Conservation (phyloP, 805 yeast genomes). For the Yarrowia alimentaria region DNA sequence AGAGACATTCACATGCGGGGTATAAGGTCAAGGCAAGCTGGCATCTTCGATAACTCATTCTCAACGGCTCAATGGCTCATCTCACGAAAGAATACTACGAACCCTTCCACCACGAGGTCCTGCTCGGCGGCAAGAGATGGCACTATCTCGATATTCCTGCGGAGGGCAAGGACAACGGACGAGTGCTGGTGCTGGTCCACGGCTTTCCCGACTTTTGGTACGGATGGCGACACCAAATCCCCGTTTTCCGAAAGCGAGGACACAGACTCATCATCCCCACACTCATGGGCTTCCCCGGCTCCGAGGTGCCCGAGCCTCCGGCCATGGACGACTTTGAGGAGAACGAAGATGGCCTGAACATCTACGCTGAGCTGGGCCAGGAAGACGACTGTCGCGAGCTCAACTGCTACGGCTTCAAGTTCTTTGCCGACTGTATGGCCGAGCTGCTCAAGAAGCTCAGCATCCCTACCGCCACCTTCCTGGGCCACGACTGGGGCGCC, state of each 20-base stretch:
- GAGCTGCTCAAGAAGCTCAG: conserved; percentile 18
- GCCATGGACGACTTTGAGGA: conserved; percentile 28
- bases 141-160: conserved; percentile 29
- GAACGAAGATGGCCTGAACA: conserved; percentile 22
- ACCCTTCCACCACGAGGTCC: conserved; percentile 16
- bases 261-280: conserved; percentile 26
- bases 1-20: conserved; percentile 2
- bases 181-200: conserved; percentile 26
- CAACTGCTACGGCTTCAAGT: conserved; percentile 23
- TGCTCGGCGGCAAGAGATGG: conserved; percentile 26
- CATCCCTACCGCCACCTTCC: conserved; percentile 21
- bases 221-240: conserved; percentile 28
- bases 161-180: conserved; percentile 21
- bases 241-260: conserved; percentile 26
- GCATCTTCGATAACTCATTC: not conserved
- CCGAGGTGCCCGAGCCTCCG: conserved; percentile 28
- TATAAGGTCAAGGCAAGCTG: not conserved
- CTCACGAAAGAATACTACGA: conserved; percentile 27
- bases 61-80: not conserved
- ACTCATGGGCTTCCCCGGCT: conserved; percentile 28
- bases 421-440: conserved; percentile 24
- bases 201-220: conserved; percentile 28
- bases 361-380: conserved; percentile 25
- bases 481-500: conserved; percentile 29
- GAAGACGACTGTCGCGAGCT: conserved; percentile 26